Base-by-base conservation (phyloP, 306 rosid species). In the Myrica gale region DNA sequence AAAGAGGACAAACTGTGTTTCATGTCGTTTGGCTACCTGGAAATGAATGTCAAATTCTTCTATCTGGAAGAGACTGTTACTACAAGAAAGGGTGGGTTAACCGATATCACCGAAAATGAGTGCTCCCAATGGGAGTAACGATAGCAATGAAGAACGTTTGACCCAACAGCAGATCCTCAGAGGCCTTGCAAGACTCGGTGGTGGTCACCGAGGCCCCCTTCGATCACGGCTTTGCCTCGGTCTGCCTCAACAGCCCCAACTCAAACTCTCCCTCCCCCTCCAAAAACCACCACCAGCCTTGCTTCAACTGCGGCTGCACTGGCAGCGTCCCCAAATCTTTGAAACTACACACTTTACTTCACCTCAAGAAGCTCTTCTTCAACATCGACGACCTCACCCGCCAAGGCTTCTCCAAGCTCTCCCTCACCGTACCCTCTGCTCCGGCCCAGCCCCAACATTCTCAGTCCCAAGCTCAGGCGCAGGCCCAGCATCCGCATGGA, bases 171-270 rank as follows among this genome's bases (percentile, higher is more conserved):
- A 26, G 32, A 26, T 26, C 32, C 32, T 1, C 1, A n/a, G 32
- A 26, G 32, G 32, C 32, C 32, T 26, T 26, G 32, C 32, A 26
- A 26, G 32, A 26, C 32, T 26, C 1, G 32, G 32, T 26, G 32
- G 32, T 26, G 32, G 37, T 32, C 37, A 32, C 37, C 37, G 71
- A 80, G 72, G 37, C 37, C 37, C 61, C 72, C 19, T 19, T 57
- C 7, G 63, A 32, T 37, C 71, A 76, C 3, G 46, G 16, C 20
- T 41, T 81, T 11, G 76, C 88, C 13, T 53, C 20, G 83, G 68
- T 84, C 66, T 75, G 60, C 1, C 84, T 76, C 78, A 75, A 52
- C 82, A 13, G 60, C 1, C 84, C 74, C 78, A 75, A 52, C 82
- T 12, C 15, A 52, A 63, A 65, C 67, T 1, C 21, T 10, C 8